Percentiles rank a stretch among this genome's conserved stretches.
phyloP scores from a whole-genome alignment of 306 rosid genomes.

The Fagus sylvatica region DNA sequence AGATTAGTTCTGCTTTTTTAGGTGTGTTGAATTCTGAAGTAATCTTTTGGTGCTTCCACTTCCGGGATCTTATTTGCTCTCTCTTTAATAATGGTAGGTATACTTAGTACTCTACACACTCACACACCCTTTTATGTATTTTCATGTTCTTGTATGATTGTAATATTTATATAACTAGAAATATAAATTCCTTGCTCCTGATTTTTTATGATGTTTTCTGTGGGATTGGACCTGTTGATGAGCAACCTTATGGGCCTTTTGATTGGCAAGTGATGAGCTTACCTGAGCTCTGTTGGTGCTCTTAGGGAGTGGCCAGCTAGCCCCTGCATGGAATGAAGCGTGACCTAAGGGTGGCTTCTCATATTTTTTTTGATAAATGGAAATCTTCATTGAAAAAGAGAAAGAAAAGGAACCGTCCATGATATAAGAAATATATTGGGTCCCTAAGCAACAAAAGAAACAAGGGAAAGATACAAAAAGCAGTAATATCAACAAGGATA shows the following conservation, averaged over 20 bases:
- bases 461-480: too few species aligned
- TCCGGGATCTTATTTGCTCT: not conserved
- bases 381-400: too few species aligned
- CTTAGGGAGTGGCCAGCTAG: not conserved
- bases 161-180: too few species aligned
- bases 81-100: not conserved
- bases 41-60: not conserved
- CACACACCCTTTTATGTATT: not conserved
- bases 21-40: not conserved
- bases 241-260: not conserved
- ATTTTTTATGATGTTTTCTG: too few species aligned
- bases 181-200: too few species aligned
- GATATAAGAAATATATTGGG: too few species aligned
- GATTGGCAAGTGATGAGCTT: not conserved
- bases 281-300: not conserved
- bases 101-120: not conserved
- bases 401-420: too few species aligned
- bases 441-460: too few species aligned
- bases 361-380: not conserved
- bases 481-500: too few species aligned
- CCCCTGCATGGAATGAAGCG: not conserved
- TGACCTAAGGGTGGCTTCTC: not conserved
- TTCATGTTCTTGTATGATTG: not conserved
- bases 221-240: too few species aligned
- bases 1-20: not conserved